Evolutionary conservation across 805 yeast species (phyloP).

Genomic region (Teunomyces kruisii): DNA sequence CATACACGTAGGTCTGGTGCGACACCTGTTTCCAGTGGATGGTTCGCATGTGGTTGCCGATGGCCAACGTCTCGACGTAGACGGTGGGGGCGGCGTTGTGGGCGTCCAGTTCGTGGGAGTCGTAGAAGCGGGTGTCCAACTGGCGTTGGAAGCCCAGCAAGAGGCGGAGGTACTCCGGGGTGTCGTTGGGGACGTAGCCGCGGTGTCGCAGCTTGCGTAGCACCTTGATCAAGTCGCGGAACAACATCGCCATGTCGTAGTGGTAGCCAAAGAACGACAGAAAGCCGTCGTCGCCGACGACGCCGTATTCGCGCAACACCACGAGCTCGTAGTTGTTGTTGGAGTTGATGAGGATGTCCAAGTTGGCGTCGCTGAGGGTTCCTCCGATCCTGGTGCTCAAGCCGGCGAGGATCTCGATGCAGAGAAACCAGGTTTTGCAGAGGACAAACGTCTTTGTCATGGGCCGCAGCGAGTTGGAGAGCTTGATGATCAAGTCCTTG

Average conservation of each 20-base stretch:
- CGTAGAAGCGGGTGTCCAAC: slow-evolving; percentile 10
- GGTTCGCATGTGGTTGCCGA: slow-evolving; percentile 5
- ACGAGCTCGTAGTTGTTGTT: slow-evolving; percentile 28
- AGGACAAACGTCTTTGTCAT: slow-evolving; percentile 44
- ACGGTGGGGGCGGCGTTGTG: slow-evolving; percentile 7
- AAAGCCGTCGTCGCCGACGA: slow-evolving; percentile 45
- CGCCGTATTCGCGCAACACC: slow-evolving; percentile 37
- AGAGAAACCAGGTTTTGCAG: slow-evolving; percentile 56
- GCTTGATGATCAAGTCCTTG: slow-evolving; percentile 35
- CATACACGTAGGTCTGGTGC: slow-evolving; percentile 18
- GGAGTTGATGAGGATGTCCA: slow-evolving; percentile 32
- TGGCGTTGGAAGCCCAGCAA: slow-evolving; percentile 14
- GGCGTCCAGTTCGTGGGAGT: slow-evolving; percentile 3
- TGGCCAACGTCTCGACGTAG: slow-evolving; percentile 14
- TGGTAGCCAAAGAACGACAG: slow-evolving; percentile 51
- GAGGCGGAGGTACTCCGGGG: slow-evolving; percentile 22
- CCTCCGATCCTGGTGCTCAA: slow-evolving; percentile 56
- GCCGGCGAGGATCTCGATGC: slow-evolving; percentile 57
- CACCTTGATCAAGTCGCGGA: slow-evolving; percentile 41
- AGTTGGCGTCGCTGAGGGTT: slow-evolving; percentile 46
- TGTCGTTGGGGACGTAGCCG: slow-evolving; percentile 13
- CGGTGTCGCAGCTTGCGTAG: slow-evolving; percentile 22
- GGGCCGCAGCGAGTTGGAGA: slow-evolving; percentile 14
- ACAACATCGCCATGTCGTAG: slow-evolving; percentile 30
- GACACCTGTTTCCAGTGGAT: slow-evolving; percentile 21